phyloP scores from a whole-genome alignment of 179 eudicot species.

The Corrigiola litoralis region DNA sequence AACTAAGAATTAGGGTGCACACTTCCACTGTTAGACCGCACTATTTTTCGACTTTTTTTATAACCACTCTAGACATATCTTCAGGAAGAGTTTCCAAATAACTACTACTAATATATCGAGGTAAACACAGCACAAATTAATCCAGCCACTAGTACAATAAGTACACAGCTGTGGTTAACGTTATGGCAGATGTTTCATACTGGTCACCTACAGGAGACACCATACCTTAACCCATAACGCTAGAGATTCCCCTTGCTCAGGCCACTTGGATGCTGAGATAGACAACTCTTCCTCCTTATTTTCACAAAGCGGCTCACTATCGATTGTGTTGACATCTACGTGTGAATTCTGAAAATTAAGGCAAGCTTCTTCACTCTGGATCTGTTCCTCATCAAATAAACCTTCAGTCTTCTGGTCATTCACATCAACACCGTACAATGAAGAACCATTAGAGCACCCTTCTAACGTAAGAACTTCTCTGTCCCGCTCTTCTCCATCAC shows the following conservation, averaged over 20 bases:
- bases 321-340: constrained; percentile 49
- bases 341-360: constrained; percentile 50
- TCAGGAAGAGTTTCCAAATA: too few species aligned
- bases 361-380: constrained; percentile 37
- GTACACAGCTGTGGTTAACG: neutral
- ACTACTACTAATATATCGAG: too few species aligned
- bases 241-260: constrained; percentile 61
- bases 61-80: too few species aligned
- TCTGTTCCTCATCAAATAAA: constrained; percentile 42
- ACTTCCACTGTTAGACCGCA: too few species aligned
- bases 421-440: constrained; percentile 34
- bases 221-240: constrained; percentile 98
- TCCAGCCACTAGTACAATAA: neutral
- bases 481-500: constrained; percentile 28
- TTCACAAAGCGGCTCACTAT: constrained; percentile 35
- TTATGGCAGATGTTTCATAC: neutral
- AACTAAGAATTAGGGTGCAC: too few species aligned
- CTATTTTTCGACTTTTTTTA: too few species aligned
- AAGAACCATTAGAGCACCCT: constrained; percentile 29
- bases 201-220: neutral
- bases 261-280: constrained; percentile 42
- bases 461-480: constrained; percentile 33
- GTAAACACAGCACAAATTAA: too few species aligned
- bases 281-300: constrained; percentile 43
- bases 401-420: constrained; percentile 38